Base-by-base conservation (phyloP, 305 asterid genomes). In the Ruellia speciosa region DNA sequence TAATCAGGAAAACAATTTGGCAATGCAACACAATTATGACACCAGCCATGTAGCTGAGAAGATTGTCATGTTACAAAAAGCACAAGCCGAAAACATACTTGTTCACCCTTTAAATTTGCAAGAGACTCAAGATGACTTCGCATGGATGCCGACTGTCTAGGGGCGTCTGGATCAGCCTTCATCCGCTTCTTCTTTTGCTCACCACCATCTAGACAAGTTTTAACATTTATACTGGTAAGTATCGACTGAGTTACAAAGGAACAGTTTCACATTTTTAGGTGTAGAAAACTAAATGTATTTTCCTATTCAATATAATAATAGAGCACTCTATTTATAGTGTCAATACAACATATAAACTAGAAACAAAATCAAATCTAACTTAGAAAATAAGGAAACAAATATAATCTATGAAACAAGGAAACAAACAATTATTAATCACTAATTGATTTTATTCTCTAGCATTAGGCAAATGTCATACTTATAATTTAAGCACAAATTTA, bases 51-150 rank as follows among this genome's bases (percentile, higher is more conserved):
- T 28, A 46, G 7, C 40, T 24, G 45, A 49, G 14, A n/a, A 43
- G 49, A 43, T 1, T 4, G 49, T 12, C 16, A 5, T 12, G 59
- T 46, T 33, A 53, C 43, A 46, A 33, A 35, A 28, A 17, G 50
- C 55, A 12, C 31, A 39, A 18, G 15, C 59, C 12, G 39, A 40
- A 40, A 14, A 50, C 85, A 9, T 79, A 88, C 99, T 68, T 92
- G 99, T 85, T 92, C 99, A 14, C 96, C 96, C 89, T 92, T 92
- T 80, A 92, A 75, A 74, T 71, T 84, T 31, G 94, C 90, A 56
- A 77, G 78, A 75, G 90, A 73, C 70, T 90, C 97, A 58, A 83
- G 75, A 56, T 75, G 90, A 68, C 62, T 83, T 59, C 94, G 84
- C 77, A 81, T 53, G 17, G 88, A 56, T 57, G 85, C 81, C 61